Conservation (phyloP, 352 stramenopile genomes). For the Phytophthora boehmeriae region DNA sequence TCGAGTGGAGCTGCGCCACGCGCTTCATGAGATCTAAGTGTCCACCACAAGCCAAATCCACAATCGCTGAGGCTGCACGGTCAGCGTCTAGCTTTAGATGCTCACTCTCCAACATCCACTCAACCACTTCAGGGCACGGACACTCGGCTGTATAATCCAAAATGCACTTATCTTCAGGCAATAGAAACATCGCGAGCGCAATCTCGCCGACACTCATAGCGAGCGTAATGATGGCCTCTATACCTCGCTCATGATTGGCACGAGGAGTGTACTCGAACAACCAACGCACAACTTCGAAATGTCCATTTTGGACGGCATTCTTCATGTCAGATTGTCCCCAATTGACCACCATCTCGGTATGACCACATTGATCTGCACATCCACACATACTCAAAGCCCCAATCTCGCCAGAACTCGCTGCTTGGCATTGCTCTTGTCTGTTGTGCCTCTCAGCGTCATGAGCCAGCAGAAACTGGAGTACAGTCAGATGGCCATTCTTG, state of each 20-base stretch:
- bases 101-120: slow-evolving; percentile 19
- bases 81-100: slow-evolving; percentile 3
- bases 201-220: background rate
- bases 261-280: background rate
- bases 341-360: background rate
- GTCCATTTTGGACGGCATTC: background rate
- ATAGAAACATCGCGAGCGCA: background rate
- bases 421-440: no score
- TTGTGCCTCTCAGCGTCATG: slow-evolving; percentile 1
- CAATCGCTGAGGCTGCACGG: slow-evolving; percentile 8
- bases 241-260: background rate
- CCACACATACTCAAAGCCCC: no score
- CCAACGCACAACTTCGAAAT: background rate
- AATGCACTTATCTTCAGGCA: slow-evolving; percentile 1
- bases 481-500: slow-evolving; percentile 4
- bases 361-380: no score
- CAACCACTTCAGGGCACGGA: slow-evolving; percentile 9
- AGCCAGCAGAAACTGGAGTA: slow-evolving; percentile 13
- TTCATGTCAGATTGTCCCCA: background rate
- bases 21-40: slow-evolving; percentile 22
- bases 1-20: slow-evolving; percentile 7
- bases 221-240: background rate
- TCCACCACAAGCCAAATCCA: slow-evolving; percentile 1
- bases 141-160: slow-evolving; percentile 4
- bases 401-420: no score